Evolutionary conservation across 1,139 yeast species (phyloP).

Genomic region (Yamadazyma songkhlaensis): DNA sequence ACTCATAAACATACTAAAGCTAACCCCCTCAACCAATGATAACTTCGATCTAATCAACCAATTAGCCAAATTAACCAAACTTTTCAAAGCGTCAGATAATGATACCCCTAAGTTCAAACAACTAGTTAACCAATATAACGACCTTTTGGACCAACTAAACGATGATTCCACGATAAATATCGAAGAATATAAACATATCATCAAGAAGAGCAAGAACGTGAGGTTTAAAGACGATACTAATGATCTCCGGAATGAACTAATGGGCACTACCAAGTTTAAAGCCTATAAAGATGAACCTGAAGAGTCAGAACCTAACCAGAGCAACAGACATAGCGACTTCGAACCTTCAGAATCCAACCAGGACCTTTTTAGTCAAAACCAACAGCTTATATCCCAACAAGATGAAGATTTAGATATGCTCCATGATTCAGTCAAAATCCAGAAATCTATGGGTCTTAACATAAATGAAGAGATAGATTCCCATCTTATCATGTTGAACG

Average conservation of each 20-base stretch:
- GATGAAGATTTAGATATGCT: slow-evolving; percentile 59
- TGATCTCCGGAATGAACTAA: slow-evolving; percentile 15
- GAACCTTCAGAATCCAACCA: slow-evolving; percentile 28
- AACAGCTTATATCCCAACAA: slow-evolving; percentile 60
- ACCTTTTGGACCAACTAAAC: slow-evolving; percentile 19
- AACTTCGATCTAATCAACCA: slow-evolving; percentile 49
- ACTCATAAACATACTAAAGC: slow-evolving; percentile 36
- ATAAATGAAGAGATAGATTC: slow-evolving; percentile 68
- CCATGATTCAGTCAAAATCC: slow-evolving; percentile 61
- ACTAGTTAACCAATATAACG: slow-evolving; percentile 20
- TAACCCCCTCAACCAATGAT: slow-evolving; percentile 53
- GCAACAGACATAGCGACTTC: not conserved
- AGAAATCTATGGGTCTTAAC: slow-evolving; percentile 59
- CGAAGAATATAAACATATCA: slow-evolving; percentile 27
- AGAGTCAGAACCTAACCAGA: slow-evolving; percentile 1
- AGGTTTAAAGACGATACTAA: slow-evolving; percentile 44
- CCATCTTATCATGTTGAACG: slow-evolving; percentile 67
- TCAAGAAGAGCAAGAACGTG: slow-evolving; percentile 38
- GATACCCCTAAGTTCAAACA: slow-evolving; percentile 15
- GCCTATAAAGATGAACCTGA: slow-evolving; percentile 48
- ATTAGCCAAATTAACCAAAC: slow-evolving; percentile 33
- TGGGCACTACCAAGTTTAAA: slow-evolving; percentile 18
- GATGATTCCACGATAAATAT: slow-evolving; percentile 31
- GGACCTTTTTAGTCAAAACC: slow-evolving; percentile 64
- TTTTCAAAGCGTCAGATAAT: slow-evolving; percentile 33